phyloP scores from a whole-genome alignment of 495 filamentous ascomycete genomes.

The Tetracladium setigerum region DNA sequence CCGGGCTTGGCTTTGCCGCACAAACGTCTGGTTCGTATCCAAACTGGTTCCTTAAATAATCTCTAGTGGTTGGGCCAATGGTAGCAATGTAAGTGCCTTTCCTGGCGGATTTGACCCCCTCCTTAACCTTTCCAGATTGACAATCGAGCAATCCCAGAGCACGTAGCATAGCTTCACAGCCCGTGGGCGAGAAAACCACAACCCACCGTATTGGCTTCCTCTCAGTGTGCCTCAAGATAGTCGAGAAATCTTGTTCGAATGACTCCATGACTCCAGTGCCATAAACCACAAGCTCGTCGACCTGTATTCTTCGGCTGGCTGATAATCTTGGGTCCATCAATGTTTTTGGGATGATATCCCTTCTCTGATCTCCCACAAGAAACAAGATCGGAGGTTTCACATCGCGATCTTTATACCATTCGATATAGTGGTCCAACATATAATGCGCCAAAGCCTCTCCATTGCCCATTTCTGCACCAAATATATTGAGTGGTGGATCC shows the following conservation, averaged over 20 bases:
- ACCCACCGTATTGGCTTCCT: slow-evolving; percentile 56
- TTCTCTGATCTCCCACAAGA: slow-evolving; percentile 74
- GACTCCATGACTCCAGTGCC: slow-evolving; percentile 71
- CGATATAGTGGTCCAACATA: slow-evolving; percentile 65
- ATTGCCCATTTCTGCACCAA: slow-evolving; percentile 73
- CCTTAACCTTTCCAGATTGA: slow-evolving; percentile 34
- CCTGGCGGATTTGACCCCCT: slow-evolving; percentile 13
- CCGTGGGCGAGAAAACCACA: slow-evolving; percentile 89
- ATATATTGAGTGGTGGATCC: slow-evolving; percentile 41
- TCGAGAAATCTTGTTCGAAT: slow-evolving; percentile 59
- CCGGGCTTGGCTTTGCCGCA: slow-evolving; percentile 72
- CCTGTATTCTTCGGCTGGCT: slow-evolving; percentile 37
- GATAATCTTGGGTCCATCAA: slow-evolving; percentile 48
- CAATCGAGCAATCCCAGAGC: slow-evolving; percentile 51
- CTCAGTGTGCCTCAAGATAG: slow-evolving; percentile 32
- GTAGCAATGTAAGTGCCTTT: slow-evolving; percentile 59
- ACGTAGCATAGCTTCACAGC: slow-evolving; percentile 73
- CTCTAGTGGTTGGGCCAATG: slow-evolving; percentile 90
- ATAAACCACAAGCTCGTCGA: slow-evolving; percentile 79
- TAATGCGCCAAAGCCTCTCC: slow-evolving; percentile 69
- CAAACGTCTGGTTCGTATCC: slow-evolving; percentile 74
- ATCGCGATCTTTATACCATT: slow-evolving; percentile 28
- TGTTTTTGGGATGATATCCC: slow-evolving; percentile 81
- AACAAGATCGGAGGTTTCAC: slow-evolving; percentile 68
- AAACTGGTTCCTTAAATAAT: slow-evolving; percentile 59